A percentile compares a stretch with the other conserved stretches of the same genome.
Conservation (phyloP, 2,329 filamentous ascomycete genomes). For the Aurifilum marmelostoma region DNA sequence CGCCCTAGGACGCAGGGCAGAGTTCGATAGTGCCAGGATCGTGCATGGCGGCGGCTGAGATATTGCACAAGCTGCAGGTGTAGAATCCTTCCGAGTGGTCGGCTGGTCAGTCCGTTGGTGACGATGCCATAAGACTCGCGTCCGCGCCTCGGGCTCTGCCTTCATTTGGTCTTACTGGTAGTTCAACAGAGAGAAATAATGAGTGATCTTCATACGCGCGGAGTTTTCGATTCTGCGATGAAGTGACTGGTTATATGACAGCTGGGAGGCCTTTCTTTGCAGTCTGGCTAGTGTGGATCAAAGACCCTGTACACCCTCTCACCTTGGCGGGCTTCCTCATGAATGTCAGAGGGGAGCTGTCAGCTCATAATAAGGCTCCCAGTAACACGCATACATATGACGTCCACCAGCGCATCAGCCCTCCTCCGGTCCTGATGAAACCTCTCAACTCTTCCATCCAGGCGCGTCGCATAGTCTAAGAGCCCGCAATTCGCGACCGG, state of each 20-base stretch:
- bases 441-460: neutral
- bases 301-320: neutral
- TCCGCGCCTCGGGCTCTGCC: neutral
- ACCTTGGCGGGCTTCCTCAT: neutral
- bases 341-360: neutral
- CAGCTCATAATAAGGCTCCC: neutral
- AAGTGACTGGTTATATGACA: neutral
- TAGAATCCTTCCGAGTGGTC: constrained; percentile 9
- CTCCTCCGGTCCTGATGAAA: neutral
- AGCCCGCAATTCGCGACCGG: neutral
- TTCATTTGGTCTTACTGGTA: neutral
- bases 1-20: neutral
- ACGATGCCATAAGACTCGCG: neutral
- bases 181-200: neutral
- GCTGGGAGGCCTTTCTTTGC: neutral
- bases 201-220: neutral
- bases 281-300: neutral
- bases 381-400: neutral
- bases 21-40: neutral
- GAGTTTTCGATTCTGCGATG: neutral
- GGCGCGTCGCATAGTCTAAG: neutral
- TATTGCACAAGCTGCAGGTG: neutral
- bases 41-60: neutral
- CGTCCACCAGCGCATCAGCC: neutral
- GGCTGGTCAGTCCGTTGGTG: constrained; percentile 5